Evolutionary conservation across 1,139 yeast genomes (phyloP), one percentile per base, ranked within the genome.

Genomic region (Yamadazyma sp.): DNA sequence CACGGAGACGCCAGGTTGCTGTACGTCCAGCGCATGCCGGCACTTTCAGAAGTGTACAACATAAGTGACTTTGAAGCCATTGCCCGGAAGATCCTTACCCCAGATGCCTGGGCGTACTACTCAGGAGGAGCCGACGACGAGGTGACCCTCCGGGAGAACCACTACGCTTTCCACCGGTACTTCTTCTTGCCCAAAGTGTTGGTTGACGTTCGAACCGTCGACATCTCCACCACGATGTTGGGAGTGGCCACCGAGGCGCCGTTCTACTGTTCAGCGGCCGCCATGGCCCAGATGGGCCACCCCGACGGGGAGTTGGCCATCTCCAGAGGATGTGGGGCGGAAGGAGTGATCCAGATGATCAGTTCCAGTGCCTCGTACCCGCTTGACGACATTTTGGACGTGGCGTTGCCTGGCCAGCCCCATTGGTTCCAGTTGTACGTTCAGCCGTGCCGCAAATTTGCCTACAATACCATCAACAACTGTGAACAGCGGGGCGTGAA

Each of bases 71-170:
- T 29, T 29, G 36, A 29, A 36, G 37, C 36, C 47, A 76, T 88
- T 32, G 95, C 96, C 2, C 73, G 83, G 37, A 72, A 77, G 44
- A 81, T 84, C 34, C 64, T 87, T 62, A 71, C 84, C 23, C 76
- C 75, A 40, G 74, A 79, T n/a, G 94, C 91, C 0, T 84, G 95
- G 88, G 88, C 88, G 5, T 88, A 88, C 61, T 88, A 86, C 58
- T 81, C 91, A 2, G 80, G 88, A 22, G 96, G 89, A 9, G 73
- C 91, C 12, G 95, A 87, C 56, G 96, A 88, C 60, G 96, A 88
- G 62, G 76, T 88, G 49, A 73, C 94, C 1, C 59, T 85, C 59
- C 74, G 96, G 47, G 95, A 88, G 56, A 88, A 88, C 66, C 95
- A 87, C 56, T 72, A 79, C 44, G 91, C 95, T 1, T 88, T 75